Base-by-base conservation (phyloP, 176 grass and related monocot species). In the Oryza nivara region DNA sequence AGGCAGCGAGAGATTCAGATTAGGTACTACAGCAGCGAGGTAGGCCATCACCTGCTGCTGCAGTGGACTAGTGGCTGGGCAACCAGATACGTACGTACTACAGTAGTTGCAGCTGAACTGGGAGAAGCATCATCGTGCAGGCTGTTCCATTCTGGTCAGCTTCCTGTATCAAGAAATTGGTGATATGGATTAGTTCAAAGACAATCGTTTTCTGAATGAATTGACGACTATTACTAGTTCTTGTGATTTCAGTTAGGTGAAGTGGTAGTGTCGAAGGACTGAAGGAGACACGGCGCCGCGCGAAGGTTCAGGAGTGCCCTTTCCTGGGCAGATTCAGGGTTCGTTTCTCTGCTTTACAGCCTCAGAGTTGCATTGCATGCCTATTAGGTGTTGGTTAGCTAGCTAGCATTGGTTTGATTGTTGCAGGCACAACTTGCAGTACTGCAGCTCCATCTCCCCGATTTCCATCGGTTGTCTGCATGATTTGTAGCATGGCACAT, bases 1-100 rank as follows among this genome's bases (percentile, higher is more conserved):
- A 80, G 82, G 78, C 83, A 68, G 51, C 13, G 34, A 35, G 65
- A 84, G 74, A 82, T 87, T 91, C 44, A 40, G 72, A 77, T 77
- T 32, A 58, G 78, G 82, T 82, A 45, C 47, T 77, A 66, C 26
- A 26, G 26, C 26, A 26, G 26, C 26, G 26, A 26, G 26, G 26
- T 67, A 70, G 61, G 61, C 64, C 72, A 85, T 71, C 32, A 32
- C 54, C 76, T 65, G 51, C 25, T 75, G 48, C 63, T 30, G 28
- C 28, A 54, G 51, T 64, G 32, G 52, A 25, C 34, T 82, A 58
- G 43, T 72, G 49, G 67, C 30, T 85, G 43, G 3, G 11, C 77
- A 76, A 85, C 65, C 65, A 76, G 43, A 85, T 82, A 65, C 32
- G 81, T 77, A 76, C 3, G 19, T 49, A 5, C 22, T 77, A 72